Evolutionary conservation across 2,329 filamentous ascomycete species (phyloP).

Genomic region (Pestalotiopsis sp.): DNA sequence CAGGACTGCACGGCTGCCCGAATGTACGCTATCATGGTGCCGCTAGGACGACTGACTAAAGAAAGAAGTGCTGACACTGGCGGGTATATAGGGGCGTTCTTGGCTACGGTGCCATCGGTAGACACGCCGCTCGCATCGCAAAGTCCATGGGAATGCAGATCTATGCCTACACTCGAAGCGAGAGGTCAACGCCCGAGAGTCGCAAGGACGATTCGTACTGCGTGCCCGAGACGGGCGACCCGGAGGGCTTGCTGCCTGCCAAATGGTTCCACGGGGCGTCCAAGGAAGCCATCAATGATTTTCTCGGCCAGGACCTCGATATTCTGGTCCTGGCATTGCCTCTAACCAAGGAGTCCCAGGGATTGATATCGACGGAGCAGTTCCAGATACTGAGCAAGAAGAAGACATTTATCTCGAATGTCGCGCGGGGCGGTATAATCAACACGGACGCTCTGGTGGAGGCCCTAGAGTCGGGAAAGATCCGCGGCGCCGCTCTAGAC

Average conservation of each 20-base stretch:
- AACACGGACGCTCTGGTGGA: conserved; percentile 51
- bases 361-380: conserved; percentile 43
- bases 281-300: conserved; percentile 35
- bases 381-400: conserved; percentile 35
- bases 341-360: conserved; percentile 38
- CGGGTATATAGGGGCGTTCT: conserved; percentile 34
- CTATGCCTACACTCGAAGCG: conserved; percentile 67
- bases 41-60: neutral
- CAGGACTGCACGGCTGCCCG: conserved; percentile 6
- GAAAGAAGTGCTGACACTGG: neutral
- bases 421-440: conserved; percentile 52
- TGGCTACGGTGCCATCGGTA: conserved; percentile 47
- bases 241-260: conserved; percentile 38
- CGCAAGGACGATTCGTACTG: conserved; percentile 62
- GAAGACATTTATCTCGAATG: conserved; percentile 62
- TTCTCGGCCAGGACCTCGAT: conserved; percentile 43
- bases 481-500: conserved; percentile 64
- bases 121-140: conserved; percentile 48
- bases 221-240: conserved; percentile 60
- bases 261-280: conserved; percentile 42
- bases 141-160: conserved; percentile 66
- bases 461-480: conserved; percentile 45
- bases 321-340: conserved; percentile 43
- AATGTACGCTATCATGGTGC: neutral
- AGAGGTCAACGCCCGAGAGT: conserved; percentile 60